Evolutionary conservation across 2,329 filamentous ascomycete genomes (phyloP), one percentile per base, ranked within the genome.

Genomic region (Aspergillus jensenii): DNA sequence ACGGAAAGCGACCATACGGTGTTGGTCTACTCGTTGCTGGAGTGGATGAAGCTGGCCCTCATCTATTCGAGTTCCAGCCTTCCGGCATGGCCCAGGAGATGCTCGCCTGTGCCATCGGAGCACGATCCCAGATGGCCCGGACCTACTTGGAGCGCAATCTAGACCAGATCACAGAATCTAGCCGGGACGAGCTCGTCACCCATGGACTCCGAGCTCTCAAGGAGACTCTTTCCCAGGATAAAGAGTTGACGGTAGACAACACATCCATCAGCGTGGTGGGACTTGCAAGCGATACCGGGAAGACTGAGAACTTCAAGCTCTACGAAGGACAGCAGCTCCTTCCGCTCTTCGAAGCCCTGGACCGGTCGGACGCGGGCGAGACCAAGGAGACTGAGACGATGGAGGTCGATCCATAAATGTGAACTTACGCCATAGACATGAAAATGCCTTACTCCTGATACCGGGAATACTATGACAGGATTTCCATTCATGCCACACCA

Each of bases 31-130:
- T 99, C 59, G 90, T 98, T 52, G 92, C 93, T 1, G 95, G 95
- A 63, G 91, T 98, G 54, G 95, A 99, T 76, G 91, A 96, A 71
- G 87, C 89, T 49, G 95, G 95, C 27, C 92, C 95, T 40, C 95
- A 99, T 79, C 85, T 99, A 62, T 99, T 96, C 79, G 95, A 99
- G 79, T 99, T 99, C 83, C 93, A 97, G 80, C 95, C 95, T 11
- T 91, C 87, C 55, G 95, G 95, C 48, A 89, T 98, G 84, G 97
- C 92, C 68, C 90, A 97, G 74, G 95, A 99, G 84, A 98, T 98
- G 91, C 76, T 90, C 50, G 95, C 95, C 23, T 97, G 93, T 73
- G 93, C 93, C 59, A 99, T 99, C 74, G 95, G 95, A 53, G 95
- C 95, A 48, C 85, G 95, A 68, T 95, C 90, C 76, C 95, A 99